phyloP scores from a whole-genome alignment of 2,329 filamentous ascomycete species.

The Fusarium solani-melongenae region DNA sequence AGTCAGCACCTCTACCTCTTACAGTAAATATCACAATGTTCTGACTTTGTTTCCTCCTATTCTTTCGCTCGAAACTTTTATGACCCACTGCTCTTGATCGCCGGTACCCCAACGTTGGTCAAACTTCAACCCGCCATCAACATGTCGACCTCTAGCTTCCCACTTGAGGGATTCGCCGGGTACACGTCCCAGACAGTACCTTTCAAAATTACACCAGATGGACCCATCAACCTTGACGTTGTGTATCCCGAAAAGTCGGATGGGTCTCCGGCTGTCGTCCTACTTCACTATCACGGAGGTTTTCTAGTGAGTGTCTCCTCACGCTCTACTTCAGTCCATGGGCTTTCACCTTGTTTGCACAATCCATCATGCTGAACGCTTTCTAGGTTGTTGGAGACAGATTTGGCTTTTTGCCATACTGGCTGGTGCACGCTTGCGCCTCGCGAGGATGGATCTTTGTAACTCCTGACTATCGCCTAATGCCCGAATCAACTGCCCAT shows the following conservation, averaged over 20 bases:
- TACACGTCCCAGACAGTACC: neutral
- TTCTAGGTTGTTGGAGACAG: constrained; percentile 34
- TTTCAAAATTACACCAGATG: neutral
- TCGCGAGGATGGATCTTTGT: constrained; percentile 39
- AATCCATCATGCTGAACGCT: neutral
- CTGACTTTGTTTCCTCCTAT: neutral
- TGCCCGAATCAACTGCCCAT: constrained; percentile 35
- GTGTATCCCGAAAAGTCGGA: neutral
- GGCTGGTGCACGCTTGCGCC: constrained; percentile 28
- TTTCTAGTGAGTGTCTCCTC: neutral
- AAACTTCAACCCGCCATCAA: neutral
- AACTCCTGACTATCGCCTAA: constrained; percentile 35
- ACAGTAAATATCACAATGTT: neutral
- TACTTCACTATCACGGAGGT: neutral
- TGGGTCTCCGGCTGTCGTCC: neutral
- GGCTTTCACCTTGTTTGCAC: neutral
- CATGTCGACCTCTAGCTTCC: neutral
- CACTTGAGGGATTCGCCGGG: neutral
- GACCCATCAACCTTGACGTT: neutral
- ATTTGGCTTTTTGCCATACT: constrained; percentile 30
- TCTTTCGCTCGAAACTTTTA: neutral
- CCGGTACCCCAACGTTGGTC: neutral
- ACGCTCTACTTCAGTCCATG: neutral
- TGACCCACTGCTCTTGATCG: neutral
- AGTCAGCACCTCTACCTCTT: neutral